Base-by-base conservation (phyloP, 805 yeast species). In the Yarrowia deformans region DNA sequence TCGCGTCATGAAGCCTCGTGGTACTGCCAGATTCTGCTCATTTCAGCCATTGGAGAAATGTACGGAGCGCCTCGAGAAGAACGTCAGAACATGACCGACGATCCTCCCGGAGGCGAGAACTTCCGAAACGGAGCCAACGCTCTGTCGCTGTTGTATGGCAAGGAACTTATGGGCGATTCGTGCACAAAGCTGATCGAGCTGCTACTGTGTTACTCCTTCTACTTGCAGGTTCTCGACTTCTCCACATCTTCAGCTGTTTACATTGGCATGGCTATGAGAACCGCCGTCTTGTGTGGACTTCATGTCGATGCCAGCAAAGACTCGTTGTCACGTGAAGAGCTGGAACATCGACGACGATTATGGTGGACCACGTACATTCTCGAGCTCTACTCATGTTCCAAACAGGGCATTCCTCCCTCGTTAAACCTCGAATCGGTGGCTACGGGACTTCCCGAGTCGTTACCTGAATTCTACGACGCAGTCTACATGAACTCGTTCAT, bases 341-440 rank as follows among this genome's bases (percentile, higher is more conserved):
- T 70, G 37, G 75, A 73, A 40, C 75, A 73, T 19, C 52, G 74
- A 14, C 46, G 75, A 8, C 43, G 75, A 14, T 58, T 73, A 12
- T 73, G 74, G 73, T 73, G 75, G 75, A 71, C 75, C 12, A 69
- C 73, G 4, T 73, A 71, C 43, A 69, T 67, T 39, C 19, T 71
- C 39, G 75, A 73, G 55, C 58, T 74, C 12, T 73, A 72, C 45
- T 54, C 72, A 7, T 66, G 73, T 18, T 73, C 74, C 35, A 73
- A 73, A 56, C 68, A 70, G 39, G 75, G 75, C 1, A 69, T 73
- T 34, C 75, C 75, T 13, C 61, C 72, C 1, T 66, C 72, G 0
- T 60, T 73, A 12, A 64, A 70, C 18, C 74, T 73, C 18, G 72
- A 70, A n/a, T 66, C 67, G 13, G 69, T 72, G 4, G 55, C 69